Conservation (phyloP, 1,139 yeast species). For the Pneumocystis oryctolagi region DNA sequence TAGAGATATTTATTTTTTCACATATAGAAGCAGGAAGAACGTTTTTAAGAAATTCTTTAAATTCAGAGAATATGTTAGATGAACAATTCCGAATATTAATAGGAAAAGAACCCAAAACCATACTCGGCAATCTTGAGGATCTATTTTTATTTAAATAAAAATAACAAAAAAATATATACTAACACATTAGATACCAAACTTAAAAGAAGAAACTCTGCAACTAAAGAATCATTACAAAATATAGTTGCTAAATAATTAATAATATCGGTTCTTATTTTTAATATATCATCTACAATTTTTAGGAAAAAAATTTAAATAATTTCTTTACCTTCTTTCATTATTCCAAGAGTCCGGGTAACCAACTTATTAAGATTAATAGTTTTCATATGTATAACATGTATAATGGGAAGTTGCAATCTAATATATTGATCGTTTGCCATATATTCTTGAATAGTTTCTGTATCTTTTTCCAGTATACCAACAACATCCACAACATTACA, state of each 20-base stretch:
- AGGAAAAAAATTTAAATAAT: not conserved
- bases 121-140: conserved; percentile 1
- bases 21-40: conserved; percentile 2
- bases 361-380: not conserved
- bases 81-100: conserved; percentile 8
- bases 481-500: conserved; percentile 2
- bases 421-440: not conserved
- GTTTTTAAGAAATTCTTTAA: not conserved
- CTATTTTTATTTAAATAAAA: not conserved
- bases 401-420: not conserved
- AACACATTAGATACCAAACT: conserved; percentile 7
- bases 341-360: not conserved
- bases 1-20: conserved; percentile 6
- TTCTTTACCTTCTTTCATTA: not conserved
- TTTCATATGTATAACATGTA: not conserved
- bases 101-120: conserved; percentile 8
- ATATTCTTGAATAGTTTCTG: not conserved
- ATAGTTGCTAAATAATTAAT: conserved; percentile 4
- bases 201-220: conserved; percentile 9
- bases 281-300: not conserved
- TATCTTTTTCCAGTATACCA: conserved; percentile 4
- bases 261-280: conserved; percentile 1
- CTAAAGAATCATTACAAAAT: conserved; percentile 8
- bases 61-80: not conserved
- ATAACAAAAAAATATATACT: not conserved